Base-by-base conservation (phyloP, 2,329 filamentous ascomycete species). In the Claviceps cyperi region DNA sequence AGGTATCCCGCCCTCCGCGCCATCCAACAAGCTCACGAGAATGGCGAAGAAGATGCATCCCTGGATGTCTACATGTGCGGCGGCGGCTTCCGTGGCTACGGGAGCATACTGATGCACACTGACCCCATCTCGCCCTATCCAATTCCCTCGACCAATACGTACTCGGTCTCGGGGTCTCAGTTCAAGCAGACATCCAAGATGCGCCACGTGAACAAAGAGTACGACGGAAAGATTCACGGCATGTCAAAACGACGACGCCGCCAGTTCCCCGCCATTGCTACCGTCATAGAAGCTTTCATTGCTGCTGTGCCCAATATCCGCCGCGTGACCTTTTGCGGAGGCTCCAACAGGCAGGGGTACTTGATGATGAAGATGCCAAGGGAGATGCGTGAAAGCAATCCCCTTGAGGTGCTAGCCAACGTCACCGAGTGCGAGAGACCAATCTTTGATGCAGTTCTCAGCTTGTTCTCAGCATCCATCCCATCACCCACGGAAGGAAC, bases 11-110 rank as follows among this genome's bases (percentile, higher is more conserved):
- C 59, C 1, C 78, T 90, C 0, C 54, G 60, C 38, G 59, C 58
- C 47, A 61, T 67, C 39, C 60, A 54, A 13, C 58, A 65, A 19
- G 69, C 71, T 14, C 63, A 68, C 28, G 58, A 32, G 28, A 32
- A 64, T 21, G 54, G 53, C 17, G 58, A 59, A 32, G 53, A 58
- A 36, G 53, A 59, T 40, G 54, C 56, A 46, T 76, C 76, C 4
- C 72, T 89, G 51, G 79, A 84, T 36, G 71, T 95, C 8, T 95
- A 90, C 62, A 80, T 96, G 51, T 94, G 86, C 54, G 90, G 90
- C 43, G 90, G 90, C 22, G 90, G 90, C 0, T 94, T 95, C 62
- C 75, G 90, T 37, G 90, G 90, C 15, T 95, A 94, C 73, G 90
- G 89, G 6, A 94, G 87, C 64, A 81, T 94, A 60, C 73, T 95